Percentiles rank a stretch among this genome's conserved stretches.
Conservation (phyloP, 139 green algal genomes). For the Trebouxia sp. region DNA sequence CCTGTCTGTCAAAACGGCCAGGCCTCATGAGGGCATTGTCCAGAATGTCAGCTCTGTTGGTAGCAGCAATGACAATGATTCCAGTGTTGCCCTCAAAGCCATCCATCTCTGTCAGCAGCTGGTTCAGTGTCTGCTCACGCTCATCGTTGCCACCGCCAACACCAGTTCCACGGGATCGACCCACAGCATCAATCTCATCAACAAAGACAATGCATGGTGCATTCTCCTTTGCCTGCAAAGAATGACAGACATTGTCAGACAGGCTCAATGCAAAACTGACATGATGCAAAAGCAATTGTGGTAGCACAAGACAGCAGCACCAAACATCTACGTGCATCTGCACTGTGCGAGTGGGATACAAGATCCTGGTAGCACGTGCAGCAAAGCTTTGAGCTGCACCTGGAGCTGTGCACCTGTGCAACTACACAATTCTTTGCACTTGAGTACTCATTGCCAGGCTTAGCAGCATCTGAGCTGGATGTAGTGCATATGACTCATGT, state of each 20-base stretch:
- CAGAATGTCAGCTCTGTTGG: constrained; percentile 97
- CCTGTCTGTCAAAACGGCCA: constrained; percentile 95
- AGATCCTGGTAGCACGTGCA: too few relatives aligned
- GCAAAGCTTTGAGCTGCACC: not conserved
- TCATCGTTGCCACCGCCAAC: constrained; percentile 97
- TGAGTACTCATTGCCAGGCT: not conserved
- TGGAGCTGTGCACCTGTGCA: too few relatives aligned
- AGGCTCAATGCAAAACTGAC: not conserved
- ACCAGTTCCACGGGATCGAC: constrained; percentile 89
- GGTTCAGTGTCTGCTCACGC: constrained; percentile 88
- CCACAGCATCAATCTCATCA: constrained; percentile 99
- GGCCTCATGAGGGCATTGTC: constrained; percentile 96
- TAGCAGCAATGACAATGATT: constrained; percentile 97
- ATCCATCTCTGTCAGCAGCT: constrained; percentile 80
- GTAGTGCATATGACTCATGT: too few relatives aligned
- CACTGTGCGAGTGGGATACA: too few relatives aligned
- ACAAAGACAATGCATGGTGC: constrained; percentile 99
- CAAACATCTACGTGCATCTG: too few relatives aligned
- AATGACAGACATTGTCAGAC: too few relatives aligned
- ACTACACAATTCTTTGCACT: too few relatives aligned
- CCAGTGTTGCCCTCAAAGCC: constrained; percentile 94
- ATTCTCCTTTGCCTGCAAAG: constrained; percentile 91
- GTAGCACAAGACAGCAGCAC: too few relatives aligned
- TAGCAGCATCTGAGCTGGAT: not conserved
- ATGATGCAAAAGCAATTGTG: not conserved